Evolutionary conservation across 2,329 filamentous ascomycete species (phyloP).

Genomic region (Ophiostoma novo-ulmi): DNA sequence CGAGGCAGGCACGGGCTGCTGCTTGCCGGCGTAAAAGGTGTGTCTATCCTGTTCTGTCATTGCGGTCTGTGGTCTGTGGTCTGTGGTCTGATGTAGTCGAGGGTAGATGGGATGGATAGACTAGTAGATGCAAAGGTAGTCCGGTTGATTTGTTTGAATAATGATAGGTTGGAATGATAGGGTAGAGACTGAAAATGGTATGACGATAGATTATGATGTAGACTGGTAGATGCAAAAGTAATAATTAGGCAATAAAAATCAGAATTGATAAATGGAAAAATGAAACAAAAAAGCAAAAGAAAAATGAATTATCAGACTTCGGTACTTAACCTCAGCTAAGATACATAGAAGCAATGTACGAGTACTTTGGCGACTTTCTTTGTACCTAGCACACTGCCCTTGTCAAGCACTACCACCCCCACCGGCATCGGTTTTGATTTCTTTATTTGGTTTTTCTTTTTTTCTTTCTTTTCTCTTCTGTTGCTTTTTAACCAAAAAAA

Average conservation of each 20-base stretch:
- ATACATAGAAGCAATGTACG: neutral
- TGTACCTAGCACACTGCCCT: neutral
- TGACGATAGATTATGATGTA: constrained; percentile 8
- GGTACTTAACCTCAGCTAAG: neutral
- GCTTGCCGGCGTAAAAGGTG: constrained; percentile 70
- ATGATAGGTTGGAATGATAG: neutral
- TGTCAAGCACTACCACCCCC: neutral
- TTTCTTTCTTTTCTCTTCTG: neutral
- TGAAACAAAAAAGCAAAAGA: neutral
- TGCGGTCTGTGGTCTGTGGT: neutral
- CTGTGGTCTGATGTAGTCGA: neutral
- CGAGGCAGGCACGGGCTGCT: constrained; percentile 52
- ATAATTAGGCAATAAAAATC: neutral
- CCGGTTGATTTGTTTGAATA: neutral
- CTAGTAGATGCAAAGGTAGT: neutral
- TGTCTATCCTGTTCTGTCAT: constrained; percentile 42
- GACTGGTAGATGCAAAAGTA: neutral
- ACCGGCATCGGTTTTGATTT: neutral
- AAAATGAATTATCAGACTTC: neutral
- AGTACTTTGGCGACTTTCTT: neutral
- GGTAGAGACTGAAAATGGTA: neutral
- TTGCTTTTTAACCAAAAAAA: neutral
- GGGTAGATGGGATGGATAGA: neutral
- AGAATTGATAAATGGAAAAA: neutral
- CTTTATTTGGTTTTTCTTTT: neutral